phyloP scores from a whole-genome alignment of 2,329 filamentous ascomycete genomes.

The Podosphaera fusca region DNA sequence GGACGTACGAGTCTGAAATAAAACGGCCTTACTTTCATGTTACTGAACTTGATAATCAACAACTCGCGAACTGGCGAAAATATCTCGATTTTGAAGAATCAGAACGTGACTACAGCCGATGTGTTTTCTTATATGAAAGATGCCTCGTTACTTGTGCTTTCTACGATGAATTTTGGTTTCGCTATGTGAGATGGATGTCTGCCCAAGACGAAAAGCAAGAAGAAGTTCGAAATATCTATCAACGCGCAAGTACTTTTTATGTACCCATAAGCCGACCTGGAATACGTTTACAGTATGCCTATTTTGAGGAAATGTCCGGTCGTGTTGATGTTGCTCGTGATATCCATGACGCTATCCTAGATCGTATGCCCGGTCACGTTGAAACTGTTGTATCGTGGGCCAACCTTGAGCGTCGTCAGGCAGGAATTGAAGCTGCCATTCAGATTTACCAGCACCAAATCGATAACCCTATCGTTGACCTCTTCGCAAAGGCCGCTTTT shows the following conservation, averaged over 20 bases:
- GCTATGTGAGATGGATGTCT: slow-evolving; percentile 89
- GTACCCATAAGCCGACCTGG: slow-evolving; percentile 69
- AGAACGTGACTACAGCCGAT: slow-evolving; percentile 54
- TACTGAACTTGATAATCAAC: slow-evolving; percentile 66
- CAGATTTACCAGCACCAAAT: slow-evolving; percentile 64
- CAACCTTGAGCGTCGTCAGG: slow-evolving; percentile 64
- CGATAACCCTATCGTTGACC: slow-evolving; percentile 44
- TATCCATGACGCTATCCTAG: slow-evolving; percentile 62
- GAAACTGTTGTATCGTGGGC: slow-evolving; percentile 78
- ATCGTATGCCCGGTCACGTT: slow-evolving; percentile 54
- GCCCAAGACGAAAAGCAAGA: slow-evolving; percentile 61
- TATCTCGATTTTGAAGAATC: slow-evolving; percentile 90
- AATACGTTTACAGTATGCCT: slow-evolving; percentile 74
- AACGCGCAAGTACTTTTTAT: slow-evolving; percentile 63
- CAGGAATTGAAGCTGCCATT: slow-evolving; percentile 64
- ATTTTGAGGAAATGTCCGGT: slow-evolving; percentile 73
- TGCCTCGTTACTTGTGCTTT: slow-evolving; percentile 81
- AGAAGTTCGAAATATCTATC: slow-evolving; percentile 78
- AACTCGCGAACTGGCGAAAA: slow-evolving; percentile 79
- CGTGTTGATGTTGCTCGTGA: slow-evolving; percentile 58
- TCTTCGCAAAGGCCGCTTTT: slow-evolving; percentile 64
- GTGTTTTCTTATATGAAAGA: slow-evolving; percentile 73
- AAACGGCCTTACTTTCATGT: slow-evolving; percentile 96
- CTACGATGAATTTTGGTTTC: slow-evolving; percentile 94
- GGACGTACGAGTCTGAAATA: slow-evolving; percentile 85